phyloP scores from a whole-genome alignment of 1,284 basidiomycete species.

The Quambalaria eucalypti region DNA sequence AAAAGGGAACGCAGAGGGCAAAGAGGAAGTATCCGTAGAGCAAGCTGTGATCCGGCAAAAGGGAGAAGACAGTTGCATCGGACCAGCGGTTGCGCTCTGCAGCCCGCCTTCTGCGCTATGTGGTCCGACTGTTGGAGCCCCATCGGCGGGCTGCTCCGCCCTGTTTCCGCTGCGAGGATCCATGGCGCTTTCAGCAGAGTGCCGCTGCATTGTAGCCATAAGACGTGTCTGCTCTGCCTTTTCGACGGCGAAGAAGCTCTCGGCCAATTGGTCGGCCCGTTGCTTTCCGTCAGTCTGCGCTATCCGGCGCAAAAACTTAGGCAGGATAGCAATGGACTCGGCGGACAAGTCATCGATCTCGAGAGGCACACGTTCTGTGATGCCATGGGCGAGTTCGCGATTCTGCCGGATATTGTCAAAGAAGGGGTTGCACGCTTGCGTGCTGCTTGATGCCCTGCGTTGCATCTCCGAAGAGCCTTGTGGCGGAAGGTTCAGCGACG shows the following conservation, averaged over 20 bases:
- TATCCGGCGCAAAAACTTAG: constrained; percentile 70
- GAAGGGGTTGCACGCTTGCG: constrained; percentile 48
- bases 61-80: not conserved
- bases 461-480: not conserved
- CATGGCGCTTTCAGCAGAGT: constrained; percentile 52
- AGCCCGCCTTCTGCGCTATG: not conserved
- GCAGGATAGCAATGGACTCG: constrained; percentile 53
- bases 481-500: not conserved
- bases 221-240: constrained; percentile 78
- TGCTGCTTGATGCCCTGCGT: not conserved
- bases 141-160: too few species aligned
- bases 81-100: not conserved
- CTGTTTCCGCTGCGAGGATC: constrained; percentile 1
- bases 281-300: constrained; percentile 53
- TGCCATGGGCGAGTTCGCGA: constrained; percentile 71
- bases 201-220: constrained; percentile 84
- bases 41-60: not conserved
- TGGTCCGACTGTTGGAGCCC: not conserved
- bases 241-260: constrained; percentile 83
- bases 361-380: constrained; percentile 48
- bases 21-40: not conserved
- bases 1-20: constrained; percentile 60
- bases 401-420: constrained; percentile 92
- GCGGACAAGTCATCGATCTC: constrained; percentile 15
- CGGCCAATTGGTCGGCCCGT: constrained; percentile 70